These are phyloP conservation scores for Grifola frondosa DNA, from an alignment of 1,284 basidiomycete genomes.

Conservation along the genomic window DNA sequence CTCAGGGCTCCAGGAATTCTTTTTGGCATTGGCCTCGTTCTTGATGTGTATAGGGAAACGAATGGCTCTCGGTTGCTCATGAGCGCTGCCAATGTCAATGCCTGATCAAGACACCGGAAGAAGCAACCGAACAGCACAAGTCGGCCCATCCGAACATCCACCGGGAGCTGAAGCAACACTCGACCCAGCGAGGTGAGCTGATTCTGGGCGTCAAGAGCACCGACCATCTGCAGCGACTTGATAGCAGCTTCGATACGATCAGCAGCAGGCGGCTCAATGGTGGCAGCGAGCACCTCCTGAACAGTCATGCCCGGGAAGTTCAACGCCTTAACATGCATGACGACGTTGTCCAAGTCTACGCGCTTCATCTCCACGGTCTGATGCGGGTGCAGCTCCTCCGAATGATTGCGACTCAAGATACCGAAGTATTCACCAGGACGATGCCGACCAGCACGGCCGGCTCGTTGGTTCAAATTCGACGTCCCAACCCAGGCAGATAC, in stretches of 20 bases:
- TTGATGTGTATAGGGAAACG: conserved; percentile 78
- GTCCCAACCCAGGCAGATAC: conserved; percentile 41
- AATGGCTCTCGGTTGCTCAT: conserved; percentile 91
- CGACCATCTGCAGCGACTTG: conserved; percentile 81
- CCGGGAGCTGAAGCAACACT: conserved; percentile 86
- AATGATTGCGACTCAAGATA: conserved; percentile 70
- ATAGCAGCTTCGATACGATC: conserved; percentile 83
- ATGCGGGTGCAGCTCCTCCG: conserved; percentile 70
- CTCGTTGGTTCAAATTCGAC: conserved; percentile 93
- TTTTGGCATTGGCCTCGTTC: conserved; percentile 63
- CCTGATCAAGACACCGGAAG: conserved; percentile 91
- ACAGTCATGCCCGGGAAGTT: conserved; percentile 87
- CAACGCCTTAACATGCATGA: conserved; percentile 98
- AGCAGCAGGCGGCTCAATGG: conserved; percentile 89
- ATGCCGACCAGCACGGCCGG: conserved; percentile 92
- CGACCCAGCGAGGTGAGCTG: conserved; percentile 86
- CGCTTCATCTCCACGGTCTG: conserved; percentile 97
- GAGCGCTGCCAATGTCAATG: conserved; percentile 87
- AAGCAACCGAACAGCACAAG: conserved; percentile 90
- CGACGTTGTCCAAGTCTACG: conserved; percentile 86
- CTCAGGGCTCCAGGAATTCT: conserved; percentile 78
- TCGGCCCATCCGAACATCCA: conserved; percentile 89
- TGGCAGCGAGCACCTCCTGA: conserved; percentile 82
- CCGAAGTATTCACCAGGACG: conserved; percentile 91
- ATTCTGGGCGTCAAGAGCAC: conserved; percentile 80